phyloP scores from a whole-genome alignment of 2,329 filamentous ascomycete species.

The Ophiostoma triangulosporum region DNA sequence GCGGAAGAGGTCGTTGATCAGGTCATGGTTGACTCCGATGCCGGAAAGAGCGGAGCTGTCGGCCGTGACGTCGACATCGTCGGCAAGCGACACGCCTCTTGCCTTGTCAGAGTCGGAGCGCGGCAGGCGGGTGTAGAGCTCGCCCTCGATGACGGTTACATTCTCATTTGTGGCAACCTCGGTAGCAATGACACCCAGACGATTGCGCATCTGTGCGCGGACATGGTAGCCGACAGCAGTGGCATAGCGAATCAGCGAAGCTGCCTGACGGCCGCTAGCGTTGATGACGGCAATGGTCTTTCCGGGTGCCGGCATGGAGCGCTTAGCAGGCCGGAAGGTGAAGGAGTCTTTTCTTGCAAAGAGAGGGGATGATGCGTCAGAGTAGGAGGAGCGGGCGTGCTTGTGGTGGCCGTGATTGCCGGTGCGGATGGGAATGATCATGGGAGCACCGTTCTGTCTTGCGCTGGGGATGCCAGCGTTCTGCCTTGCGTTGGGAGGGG shows the following conservation, averaged over 20 bases:
- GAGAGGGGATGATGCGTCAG: constrained; percentile 46
- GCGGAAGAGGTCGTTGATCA: constrained; percentile 68
- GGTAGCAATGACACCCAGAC: constrained; percentile 74
- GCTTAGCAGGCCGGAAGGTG: constrained; percentile 46
- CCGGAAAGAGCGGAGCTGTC: constrained; percentile 46
- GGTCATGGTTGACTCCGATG: constrained; percentile 53
- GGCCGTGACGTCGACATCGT: constrained; percentile 48
- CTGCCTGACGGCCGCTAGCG: constrained; percentile 87
- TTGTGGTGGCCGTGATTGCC: constrained; percentile 34
- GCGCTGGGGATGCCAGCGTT: no score
- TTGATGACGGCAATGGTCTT: constrained; percentile 94
- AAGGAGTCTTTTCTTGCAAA: constrained; percentile 44
- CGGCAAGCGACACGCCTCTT: constrained; percentile 13
- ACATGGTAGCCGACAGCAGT: constrained; percentile 89
- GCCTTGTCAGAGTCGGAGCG: constrained; percentile 33
- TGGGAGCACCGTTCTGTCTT: constrained; percentile 1
- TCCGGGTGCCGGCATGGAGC: constrained; percentile 43
- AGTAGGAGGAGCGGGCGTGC: constrained; percentile 48
- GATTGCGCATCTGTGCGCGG: constrained; percentile 77
- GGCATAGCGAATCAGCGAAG: constrained; percentile 86
- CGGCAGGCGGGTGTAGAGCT: constrained; percentile 44
- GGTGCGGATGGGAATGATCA: constrained; percentile 9
- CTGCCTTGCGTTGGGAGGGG: not conserved
- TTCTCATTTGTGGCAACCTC: constrained; percentile 74
- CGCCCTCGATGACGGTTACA: constrained; percentile 50